These are phyloP conservation scores for Lactarius tabidus DNA, from an alignment of 768 basidiomycete genomes.

Conservation along the genomic window DNA sequence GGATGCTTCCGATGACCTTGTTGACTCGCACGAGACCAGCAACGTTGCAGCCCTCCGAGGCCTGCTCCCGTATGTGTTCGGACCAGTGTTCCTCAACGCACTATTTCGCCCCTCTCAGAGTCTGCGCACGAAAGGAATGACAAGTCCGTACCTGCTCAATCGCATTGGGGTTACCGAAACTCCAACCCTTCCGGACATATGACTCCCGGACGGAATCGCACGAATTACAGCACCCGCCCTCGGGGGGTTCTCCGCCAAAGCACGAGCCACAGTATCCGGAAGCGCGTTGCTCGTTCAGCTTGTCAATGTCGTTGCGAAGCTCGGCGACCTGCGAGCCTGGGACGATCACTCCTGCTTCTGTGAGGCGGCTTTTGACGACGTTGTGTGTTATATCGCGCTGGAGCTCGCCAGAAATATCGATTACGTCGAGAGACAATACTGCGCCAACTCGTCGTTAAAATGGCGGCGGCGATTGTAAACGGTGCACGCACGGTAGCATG, in stretches of 20 bases:
- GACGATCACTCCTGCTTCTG: constrained; percentile 54
- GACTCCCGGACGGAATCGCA: constrained; percentile 92
- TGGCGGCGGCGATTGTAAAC: not conserved
- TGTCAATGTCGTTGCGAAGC: constrained; percentile 85
- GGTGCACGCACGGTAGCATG: constrained; percentile 80
- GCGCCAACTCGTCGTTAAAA: constrained; percentile 5
- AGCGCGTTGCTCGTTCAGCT: constrained; percentile 56
- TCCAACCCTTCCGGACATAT: constrained; percentile 93
- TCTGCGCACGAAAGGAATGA: not conserved
- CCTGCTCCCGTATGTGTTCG: constrained; percentile 87
- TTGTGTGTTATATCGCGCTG: constrained; percentile 90
- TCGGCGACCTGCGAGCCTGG: constrained; percentile 53
- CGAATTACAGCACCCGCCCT: constrained; percentile 86
- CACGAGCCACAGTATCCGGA: constrained; percentile 89
- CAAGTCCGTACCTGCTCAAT: constrained; percentile 76
- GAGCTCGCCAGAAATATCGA: constrained; percentile 97
- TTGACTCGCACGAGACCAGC: constrained; percentile 90
- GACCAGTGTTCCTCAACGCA: constrained; percentile 94
- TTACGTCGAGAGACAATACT: constrained; percentile 95
- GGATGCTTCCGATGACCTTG: constrained; percentile 95
- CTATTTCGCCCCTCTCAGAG: constrained; percentile 38
- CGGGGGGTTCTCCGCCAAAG: constrained; percentile 79
- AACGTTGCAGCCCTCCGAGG: constrained; percentile 92
- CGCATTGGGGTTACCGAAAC: constrained; percentile 82
- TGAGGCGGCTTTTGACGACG: constrained; percentile 77